Percentiles rank a stretch among this genome's conserved stretches.
Evolutionary conservation across 2,329 filamentous ascomycete genomes (phyloP).

Genomic region (Calonectria crousiana): DNA sequence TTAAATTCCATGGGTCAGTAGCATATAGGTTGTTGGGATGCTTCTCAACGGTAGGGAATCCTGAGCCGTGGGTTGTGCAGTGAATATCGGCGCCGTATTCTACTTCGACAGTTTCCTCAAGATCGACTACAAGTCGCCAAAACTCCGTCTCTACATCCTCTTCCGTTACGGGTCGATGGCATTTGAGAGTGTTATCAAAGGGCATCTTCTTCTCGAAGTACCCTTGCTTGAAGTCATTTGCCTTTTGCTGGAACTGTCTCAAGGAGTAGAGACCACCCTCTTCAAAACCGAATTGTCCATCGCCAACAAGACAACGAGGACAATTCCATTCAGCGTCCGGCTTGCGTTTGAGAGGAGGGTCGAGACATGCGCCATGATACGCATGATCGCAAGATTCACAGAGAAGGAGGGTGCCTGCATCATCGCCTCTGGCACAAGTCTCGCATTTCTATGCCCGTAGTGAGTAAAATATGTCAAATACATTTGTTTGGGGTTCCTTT

Average conservation of each 20-base stretch:
- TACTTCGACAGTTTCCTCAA: slow-evolving; percentile 96
- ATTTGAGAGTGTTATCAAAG: slow-evolving; percentile 86
- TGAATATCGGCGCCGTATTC: slow-evolving; percentile 99
- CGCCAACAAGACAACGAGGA: slow-evolving; percentile 92
- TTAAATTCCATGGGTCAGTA: slow-evolving; percentile 95
- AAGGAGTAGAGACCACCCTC: slow-evolving; percentile 96
- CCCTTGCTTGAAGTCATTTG: slow-evolving; percentile 91
- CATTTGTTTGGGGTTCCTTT: slow-evolving; percentile 41
- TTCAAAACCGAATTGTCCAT: slow-evolving; percentile 96
- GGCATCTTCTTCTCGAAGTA: slow-evolving; percentile 95
- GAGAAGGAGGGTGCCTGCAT: slow-evolving; percentile 76
- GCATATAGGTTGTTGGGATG: slow-evolving; percentile 90
- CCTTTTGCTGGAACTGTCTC: slow-evolving; percentile 95
- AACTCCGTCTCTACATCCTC: slow-evolving; percentile 98
- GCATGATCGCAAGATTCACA: slow-evolving; percentile 95
- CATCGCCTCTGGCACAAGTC: slow-evolving; percentile 84
- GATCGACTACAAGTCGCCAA: slow-evolving; percentile 92
- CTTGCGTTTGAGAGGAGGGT: slow-evolving; percentile 82
- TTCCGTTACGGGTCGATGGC: slow-evolving; percentile 85
- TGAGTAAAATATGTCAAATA: slow-evolving; percentile 23
- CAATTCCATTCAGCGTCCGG: slow-evolving; percentile 96
- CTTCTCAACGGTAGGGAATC: slow-evolving; percentile 93
- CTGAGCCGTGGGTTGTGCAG: slow-evolving; percentile 96
- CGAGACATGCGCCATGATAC: slow-evolving; percentile 88
- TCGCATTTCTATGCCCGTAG: slow-evolving; percentile 75